Percentiles rank a stretch among this genome's conserved stretches.
These are phyloP conservation scores for Vanrija pseudolonga DNA, from an alignment of 1,284 basidiomycete genomes.

Conservation along the genomic window DNA sequence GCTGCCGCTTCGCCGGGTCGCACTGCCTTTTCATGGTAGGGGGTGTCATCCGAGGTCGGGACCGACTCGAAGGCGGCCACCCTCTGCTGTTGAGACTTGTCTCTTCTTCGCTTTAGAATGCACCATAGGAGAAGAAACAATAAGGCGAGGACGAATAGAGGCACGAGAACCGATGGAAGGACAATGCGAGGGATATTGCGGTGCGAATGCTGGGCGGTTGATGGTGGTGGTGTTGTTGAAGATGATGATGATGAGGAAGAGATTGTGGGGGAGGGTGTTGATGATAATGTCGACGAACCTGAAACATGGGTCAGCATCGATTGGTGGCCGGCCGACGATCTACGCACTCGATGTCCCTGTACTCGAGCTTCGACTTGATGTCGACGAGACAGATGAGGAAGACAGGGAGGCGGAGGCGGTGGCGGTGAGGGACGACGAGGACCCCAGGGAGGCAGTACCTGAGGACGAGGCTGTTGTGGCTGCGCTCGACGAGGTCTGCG, in stretches of 20 bases:
- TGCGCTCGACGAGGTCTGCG: not conserved
- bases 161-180: constrained; percentile 1
- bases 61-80: not conserved
- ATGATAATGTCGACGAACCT: not conserved
- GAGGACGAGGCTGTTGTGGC: not conserved
- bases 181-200: not conserved
- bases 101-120: not conserved
- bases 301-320: not conserved
- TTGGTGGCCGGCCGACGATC: too few species aligned
- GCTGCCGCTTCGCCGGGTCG: not conserved
- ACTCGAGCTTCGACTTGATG: not conserved
- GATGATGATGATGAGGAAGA: not conserved
- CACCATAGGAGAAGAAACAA: not conserved
- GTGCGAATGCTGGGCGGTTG: not conserved
- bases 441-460: not conserved
- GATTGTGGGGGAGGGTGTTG: not conserved
- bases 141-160: not conserved
- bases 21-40: too few species aligned
- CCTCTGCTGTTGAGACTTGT: not conserved
- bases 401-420: not conserved
- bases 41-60: too few species aligned
- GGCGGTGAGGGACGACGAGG: not conserved
- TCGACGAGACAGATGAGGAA: not conserved
- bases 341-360: too few species aligned
- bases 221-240: not conserved